Base-by-base conservation (phyloP, 768 basidiomycete genomes). In the Suillus discolor region DNA sequence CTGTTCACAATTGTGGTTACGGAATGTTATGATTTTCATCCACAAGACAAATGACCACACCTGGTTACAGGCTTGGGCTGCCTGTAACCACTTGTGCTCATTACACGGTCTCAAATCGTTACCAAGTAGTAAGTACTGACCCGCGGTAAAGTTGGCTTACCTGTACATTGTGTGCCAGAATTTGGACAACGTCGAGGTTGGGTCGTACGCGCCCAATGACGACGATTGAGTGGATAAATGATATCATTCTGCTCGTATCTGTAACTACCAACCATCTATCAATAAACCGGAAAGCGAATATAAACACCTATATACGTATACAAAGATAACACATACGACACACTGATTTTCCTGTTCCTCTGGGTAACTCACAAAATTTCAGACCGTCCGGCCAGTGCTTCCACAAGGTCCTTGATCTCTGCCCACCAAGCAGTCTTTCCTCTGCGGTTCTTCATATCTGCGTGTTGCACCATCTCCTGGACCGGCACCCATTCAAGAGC, bases 391-490 rank as follows among this genome's bases (percentile, higher is more conserved):
- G 84, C 89, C 70, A 98, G 79, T 51, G 84, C 82, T 78, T 97
- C 94, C 12, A 87, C 89, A 63, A 97, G 77, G 23, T 83, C 81
- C 74, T 87, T 90, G 62, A 89, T 78, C 15, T 79, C 83, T 20
- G 77, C 78, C 96, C 96, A 98, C 93, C 94, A 95, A 61, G 82
- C 78, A 34, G 80, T 77, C 74, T 87, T 92, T 0, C 94, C 96
- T 66, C 95, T 78, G 66, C 97, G 83, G 75, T 95, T 88, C 81
- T 86, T 88, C 90, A 97, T 93, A 78, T 99, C 96, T 28, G 97
- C 93, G 57, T 94, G 89, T 66, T 82, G 80, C 63, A 92, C 81
- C 86, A 99, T 93, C 71, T 93, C 93, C 67, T 84, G 82, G 66
- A 96, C 92, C 0, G 92, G 87, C 2, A 95, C 92, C 87, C 94